A percentile compares a stretch with the other conserved stretches of the same genome.
Evolutionary conservation across 2,329 filamentous ascomycete species (phyloP).

Genomic region (Colletotrichum karsti): DNA sequence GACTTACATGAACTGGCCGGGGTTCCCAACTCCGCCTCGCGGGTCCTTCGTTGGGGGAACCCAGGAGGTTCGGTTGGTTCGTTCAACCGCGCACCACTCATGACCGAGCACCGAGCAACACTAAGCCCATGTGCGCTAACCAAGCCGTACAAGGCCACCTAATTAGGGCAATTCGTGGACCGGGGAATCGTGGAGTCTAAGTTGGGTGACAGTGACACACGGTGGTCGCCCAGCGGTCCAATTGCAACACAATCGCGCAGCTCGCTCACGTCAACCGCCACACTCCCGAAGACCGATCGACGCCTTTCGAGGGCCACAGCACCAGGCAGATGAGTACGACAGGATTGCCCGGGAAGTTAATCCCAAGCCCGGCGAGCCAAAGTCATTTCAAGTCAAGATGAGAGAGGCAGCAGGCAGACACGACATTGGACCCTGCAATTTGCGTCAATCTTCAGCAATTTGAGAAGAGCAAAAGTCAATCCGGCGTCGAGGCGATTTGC

Average conservation of each 20-base stretch:
- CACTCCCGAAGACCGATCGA: neutral
- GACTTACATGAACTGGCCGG: neutral
- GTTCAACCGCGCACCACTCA: neutral
- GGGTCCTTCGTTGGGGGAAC: conserved; percentile 8
- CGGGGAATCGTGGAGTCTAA: neutral
- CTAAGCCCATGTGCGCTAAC: too few species aligned
- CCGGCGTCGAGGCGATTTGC: neutral
- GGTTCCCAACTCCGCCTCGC: conserved; percentile 3
- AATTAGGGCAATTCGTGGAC: neutral
- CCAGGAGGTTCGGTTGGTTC: neutral
- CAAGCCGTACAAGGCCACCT: neutral
- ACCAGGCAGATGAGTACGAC: neutral
- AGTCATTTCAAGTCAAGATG: neutral
- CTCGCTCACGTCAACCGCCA: conserved; percentile 1
- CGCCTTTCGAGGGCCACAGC: neutral
- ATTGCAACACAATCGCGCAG: neutral
- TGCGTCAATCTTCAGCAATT: neutral
- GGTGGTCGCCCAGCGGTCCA: neutral
- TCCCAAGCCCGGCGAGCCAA: neutral
- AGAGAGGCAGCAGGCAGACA: neutral
- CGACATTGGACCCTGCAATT: neutral
- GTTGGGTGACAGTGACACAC: neutral
- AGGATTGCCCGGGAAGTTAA: neutral
- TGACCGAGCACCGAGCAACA: neutral
- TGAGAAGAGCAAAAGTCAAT: neutral